A percentile compares a stretch with the other conserved stretches of the same genome.
Evolutionary conservation across 768 basidiomycete genomes (phyloP).

Genomic region (Mrakia hoshinonis): DNA sequence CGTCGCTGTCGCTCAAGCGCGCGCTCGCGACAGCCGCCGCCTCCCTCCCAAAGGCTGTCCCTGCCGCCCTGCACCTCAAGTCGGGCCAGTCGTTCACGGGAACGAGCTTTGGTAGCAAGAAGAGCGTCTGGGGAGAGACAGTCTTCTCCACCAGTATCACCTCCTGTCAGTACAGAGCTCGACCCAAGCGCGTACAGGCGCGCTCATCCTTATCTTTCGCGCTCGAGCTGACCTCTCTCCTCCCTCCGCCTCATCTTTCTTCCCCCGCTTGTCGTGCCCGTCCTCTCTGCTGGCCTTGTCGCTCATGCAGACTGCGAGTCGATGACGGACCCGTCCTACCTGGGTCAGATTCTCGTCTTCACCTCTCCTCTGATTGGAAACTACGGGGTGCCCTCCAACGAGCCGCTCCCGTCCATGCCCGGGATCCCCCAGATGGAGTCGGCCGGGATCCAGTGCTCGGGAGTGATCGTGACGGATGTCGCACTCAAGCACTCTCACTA

Average conservation of each 20-base stretch:
- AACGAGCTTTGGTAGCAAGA: constrained; percentile 76
- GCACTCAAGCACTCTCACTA: constrained; percentile 94
- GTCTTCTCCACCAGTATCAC: constrained; percentile 99
- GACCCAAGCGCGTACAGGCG: background rate
- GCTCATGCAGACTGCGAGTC: constrained; percentile 79
- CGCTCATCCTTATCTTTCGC: background rate
- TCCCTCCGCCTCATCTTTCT: background rate
- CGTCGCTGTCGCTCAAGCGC: background rate
- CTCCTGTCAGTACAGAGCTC: constrained; percentile 58
- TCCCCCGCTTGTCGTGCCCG: background rate
- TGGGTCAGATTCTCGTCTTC: constrained; percentile 95
- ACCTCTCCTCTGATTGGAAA: constrained; percentile 97
- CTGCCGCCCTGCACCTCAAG: constrained; percentile 84
- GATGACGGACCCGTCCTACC: constrained; percentile 99
- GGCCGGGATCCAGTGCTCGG: constrained; percentile 77
- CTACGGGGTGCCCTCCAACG: constrained; percentile 85
- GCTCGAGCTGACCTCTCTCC: background rate
- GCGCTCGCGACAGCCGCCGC: constrained; percentile 28
- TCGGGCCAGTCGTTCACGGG: constrained; percentile 88
- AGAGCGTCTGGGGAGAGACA: constrained; percentile 86
- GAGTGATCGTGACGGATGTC: constrained; percentile 85
- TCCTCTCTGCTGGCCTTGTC: background rate
- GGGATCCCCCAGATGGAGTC: constrained; percentile 73
- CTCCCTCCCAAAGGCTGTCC: constrained; percentile 42
- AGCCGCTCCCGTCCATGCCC: constrained; percentile 48